Evolutionary conservation across 2,329 filamentous ascomycete genomes (phyloP).

Genomic region (Herpotrichia juniperi): DNA sequence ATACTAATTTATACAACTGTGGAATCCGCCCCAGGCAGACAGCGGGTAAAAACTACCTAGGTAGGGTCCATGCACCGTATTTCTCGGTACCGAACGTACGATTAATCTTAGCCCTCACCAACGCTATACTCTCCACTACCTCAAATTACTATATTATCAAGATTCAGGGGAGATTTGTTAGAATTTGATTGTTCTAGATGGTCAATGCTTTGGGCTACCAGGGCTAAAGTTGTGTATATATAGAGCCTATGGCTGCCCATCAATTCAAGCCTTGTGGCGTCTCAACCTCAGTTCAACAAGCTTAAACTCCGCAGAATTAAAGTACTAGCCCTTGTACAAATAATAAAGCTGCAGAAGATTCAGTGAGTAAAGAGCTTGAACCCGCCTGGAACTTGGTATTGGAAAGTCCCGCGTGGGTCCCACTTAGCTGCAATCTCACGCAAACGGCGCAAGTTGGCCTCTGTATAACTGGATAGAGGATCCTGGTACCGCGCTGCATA

Average conservation of each 20-base stretch:
- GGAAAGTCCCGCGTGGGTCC: constrained; percentile 1
- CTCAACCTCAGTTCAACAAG: too few species aligned
- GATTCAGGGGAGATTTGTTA: too few species aligned
- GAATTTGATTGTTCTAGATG: too few species aligned
- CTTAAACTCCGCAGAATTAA: not conserved
- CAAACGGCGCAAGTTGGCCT: constrained; percentile 34
- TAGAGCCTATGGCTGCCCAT: too few species aligned
- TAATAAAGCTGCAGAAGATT: not conserved
- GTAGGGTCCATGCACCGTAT: too few species aligned
- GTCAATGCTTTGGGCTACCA: too few species aligned
- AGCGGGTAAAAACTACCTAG: not conserved
- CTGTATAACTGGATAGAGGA: constrained; percentile 48
- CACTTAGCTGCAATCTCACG: constrained; percentile 1
- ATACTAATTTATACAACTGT: not conserved
- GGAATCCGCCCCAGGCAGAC: not conserved
- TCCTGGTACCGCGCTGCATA: constrained; percentile 44
- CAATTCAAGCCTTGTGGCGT: too few species aligned
- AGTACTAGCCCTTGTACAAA: not conserved
- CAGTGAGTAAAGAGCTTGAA: constrained; percentile 7
- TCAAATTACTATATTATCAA: too few species aligned
- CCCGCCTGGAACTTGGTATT: constrained; percentile 4
- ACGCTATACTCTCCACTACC: too few species aligned
- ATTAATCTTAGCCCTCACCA: too few species aligned
- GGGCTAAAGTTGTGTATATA: too few species aligned
- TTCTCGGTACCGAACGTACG: too few species aligned